These are phyloP conservation scores for Hydrangea macrophylla DNA, from an alignment of 148 eudicot species.

Conservation along the genomic window DNA sequence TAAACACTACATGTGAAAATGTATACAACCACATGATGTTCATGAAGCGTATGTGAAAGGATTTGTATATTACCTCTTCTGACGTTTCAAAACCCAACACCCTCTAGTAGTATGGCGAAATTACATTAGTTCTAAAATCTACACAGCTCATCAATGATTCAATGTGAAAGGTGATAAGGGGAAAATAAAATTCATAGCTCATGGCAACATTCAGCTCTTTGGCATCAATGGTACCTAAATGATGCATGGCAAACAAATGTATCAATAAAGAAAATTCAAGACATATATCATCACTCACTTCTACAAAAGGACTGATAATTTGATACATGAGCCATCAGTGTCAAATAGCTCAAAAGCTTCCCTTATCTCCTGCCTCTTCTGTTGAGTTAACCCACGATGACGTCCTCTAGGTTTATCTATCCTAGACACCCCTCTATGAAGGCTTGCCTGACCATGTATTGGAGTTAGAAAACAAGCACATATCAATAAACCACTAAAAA, in stretches of 20 bases:
- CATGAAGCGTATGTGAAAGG: background rate
- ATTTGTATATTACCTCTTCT: constrained; percentile 57
- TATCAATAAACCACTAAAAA: background rate
- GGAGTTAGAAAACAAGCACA: constrained; percentile 8
- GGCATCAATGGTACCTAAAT: too few species aligned
- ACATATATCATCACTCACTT: constrained; percentile 39
- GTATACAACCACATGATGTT: background rate
- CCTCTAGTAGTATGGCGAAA: constrained; percentile 62
- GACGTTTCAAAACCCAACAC: constrained; percentile 95
- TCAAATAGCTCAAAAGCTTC: constrained; percentile 97
- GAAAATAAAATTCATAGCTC: constrained; percentile 49
- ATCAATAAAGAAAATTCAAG: too few species aligned
- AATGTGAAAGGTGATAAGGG: background rate
- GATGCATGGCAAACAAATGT: too few species aligned
- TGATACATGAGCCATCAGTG: constrained; percentile 89
- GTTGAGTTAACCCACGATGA: constrained; percentile 61
- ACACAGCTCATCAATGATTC: background rate
- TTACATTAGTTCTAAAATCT: constrained; percentile 3
- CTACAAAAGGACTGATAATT: background rate
- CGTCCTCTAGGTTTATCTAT: constrained; percentile 78
- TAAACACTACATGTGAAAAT: background rate
- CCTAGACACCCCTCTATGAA: constrained; percentile 34
- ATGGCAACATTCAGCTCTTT: too few species aligned
- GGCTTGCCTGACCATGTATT: constrained; percentile 21
- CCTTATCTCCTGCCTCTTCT: constrained; percentile 88